Evolutionary conservation across 1,139 yeast genomes (phyloP), one percentile per base, ranked within the genome.

Genomic region (Eremothecium cymbalariae): DNA sequence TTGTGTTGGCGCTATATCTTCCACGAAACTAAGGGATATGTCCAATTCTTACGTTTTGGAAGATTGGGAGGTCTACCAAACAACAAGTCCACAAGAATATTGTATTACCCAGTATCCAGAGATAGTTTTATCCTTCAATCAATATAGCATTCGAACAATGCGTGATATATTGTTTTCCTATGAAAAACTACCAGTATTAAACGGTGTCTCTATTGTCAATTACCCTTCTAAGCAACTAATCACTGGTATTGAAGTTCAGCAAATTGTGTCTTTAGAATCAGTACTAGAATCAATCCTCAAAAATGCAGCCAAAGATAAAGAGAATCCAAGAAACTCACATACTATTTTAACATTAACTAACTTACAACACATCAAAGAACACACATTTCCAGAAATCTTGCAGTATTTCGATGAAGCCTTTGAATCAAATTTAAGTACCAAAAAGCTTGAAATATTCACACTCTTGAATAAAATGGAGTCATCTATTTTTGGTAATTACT

Each of bases 21-120:
- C 67, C 2, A 56, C 70, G 4, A 74, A 76, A 73, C 51, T 65
- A 23, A 62, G 66, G 36, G 80, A 74, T 42, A 60, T 72, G 23
- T 53, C 59, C 8, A 56, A 59, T 25, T 62, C 74, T 31, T 59
- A 65, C 28, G 48, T 55, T 12, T 42, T 71, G 14, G 78, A 74
- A 45, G 66, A 68, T 33, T 62, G 66, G 66, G 45, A 53, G 19
- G 49, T 53, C 17, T 44, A 55, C 28, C 51, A 51, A 2, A 44
- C 55, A 7, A 45, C 43, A 3, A 51, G 43, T 39, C n/a, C 43
- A 38, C 26, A 50, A 43, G 32, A 60, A 60, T 45, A 51, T 28
- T 70, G 74, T 14, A 68, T 72, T 11, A 72, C 77, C 0, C 65
- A 65, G 29, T 56, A 72, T 15, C 68, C 72, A 2, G 64, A 63